Evolutionary conservation across 1,284 basidiomycete species (phyloP), one percentile per base, ranked within the genome.

Genomic region (Ustanciosporium gigantosporum): DNA sequence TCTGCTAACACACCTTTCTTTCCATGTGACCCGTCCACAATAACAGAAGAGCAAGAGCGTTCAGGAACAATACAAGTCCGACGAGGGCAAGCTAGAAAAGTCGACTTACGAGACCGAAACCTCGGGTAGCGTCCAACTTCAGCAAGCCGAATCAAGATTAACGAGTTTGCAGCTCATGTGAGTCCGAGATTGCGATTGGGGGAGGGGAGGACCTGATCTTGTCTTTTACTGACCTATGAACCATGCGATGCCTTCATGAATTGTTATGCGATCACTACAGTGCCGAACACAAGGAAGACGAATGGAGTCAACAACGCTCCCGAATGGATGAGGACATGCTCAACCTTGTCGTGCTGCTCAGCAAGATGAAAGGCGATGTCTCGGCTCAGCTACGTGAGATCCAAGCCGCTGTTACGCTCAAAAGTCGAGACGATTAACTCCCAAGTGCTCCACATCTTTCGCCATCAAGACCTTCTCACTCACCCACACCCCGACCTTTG

Each of bases 331-430:
- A 66, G 21, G 62, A 66, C 45, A 66, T 66, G 62, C 57, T 59
- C 41, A 66, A 52, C 38, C 56, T 60, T 52, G 57, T 66, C 34
- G 51, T 60, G 35, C 48, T 60, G 11, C 44, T 66, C 9, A 56
- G 56, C 62, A 59, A 66, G 62, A 59, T 66, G 56, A 66, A 60
- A 48, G 62, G 51, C 32, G 57, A 66, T 25, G 62, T 66, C 17
- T 55, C 62, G 1, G 49, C 48, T 8, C 56, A 66, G 31, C 44
- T 66, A 13, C 44, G 57, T 29, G 57, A 66, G 27, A 59, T 66
- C 21, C 56, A 66, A 36, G 62, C 62, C n/a, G 51, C 51, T 4
- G 62, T 66, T 6, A 46, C 55, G 15, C 61, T 59, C 46, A 65
- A 65, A 46, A 65, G 49, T 34, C 61, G 55, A 37, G 61, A 65